Base-by-base conservation (phyloP, 768 basidiomycete genomes). In the Ramaria rubella region DNA sequence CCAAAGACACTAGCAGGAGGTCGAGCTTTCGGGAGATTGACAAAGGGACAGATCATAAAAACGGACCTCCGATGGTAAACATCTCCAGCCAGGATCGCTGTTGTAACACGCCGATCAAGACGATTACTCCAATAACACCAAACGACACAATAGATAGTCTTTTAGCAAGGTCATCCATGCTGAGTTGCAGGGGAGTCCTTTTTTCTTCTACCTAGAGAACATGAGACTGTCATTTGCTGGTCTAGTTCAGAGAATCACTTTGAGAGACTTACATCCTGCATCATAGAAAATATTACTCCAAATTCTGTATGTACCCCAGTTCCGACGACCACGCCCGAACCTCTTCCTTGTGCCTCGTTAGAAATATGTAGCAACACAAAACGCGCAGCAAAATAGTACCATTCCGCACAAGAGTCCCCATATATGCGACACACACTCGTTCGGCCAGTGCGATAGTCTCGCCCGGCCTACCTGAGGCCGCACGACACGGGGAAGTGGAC, bases 11-110 rank as follows among this genome's bases (percentile, higher is more conserved):
- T 96, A 69, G 38, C 48, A 52, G 36, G n/a, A 27, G 11, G 31
- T 46, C 42, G n/a, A 55, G 67, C 63, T 59, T 42, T 42, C n/a
- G 7, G 7, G n/a, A 48, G 59, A 58, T 21, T 29, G 55, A 61
- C 51, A 62, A 21, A 31, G 6, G 21, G 49, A 52, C n/a, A 57
- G 6, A 7, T 52, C 21, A 52, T 49, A 8, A 23, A 12, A 24
- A 69, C 82, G 52, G 64, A 94, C 94, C 94, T 75, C 94, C 94
- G 60, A 98, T 98, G 8, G 94, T 98, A 67, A 98, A 97, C 95
- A 97, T 98, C 46, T 95, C 94, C 11, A 97, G 73, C 94, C 93
- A 96, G 9, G 87, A 80, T 19, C 95, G 78, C 36, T 82, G 75
- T 66, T 97, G 94, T 60, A 85, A 71, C 15, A 94, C 82, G 7